phyloP scores from a whole-genome alignment of 768 basidiomycete species.

The Lactarius sp. region DNA sequence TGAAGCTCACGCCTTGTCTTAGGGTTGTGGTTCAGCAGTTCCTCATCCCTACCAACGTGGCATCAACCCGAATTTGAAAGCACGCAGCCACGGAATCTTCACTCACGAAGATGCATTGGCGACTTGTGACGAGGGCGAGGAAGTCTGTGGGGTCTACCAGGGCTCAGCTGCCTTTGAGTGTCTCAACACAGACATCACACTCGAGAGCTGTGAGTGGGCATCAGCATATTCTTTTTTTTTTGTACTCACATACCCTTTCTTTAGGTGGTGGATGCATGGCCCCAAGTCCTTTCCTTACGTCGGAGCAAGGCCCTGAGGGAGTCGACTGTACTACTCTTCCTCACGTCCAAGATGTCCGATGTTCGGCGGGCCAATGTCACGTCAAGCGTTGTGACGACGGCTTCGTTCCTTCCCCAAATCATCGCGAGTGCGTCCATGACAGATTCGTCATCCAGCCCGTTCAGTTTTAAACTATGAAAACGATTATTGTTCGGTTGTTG shows the following conservation, averaged over 20 bases:
- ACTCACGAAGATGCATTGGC: slow-evolving; percentile 33
- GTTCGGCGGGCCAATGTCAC: slow-evolving; percentile 16
- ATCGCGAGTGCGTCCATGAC: neutral
- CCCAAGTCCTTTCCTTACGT: slow-evolving; percentile 32
- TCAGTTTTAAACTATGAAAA: neutral
- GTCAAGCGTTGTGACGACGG: neutral
- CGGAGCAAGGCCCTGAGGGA: slow-evolving; percentile 1
- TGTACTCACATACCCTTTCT: neutral
- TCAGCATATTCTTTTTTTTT: neutral
- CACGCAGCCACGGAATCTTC: slow-evolving; percentile 24
- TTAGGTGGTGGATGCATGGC: slow-evolving; percentile 41
- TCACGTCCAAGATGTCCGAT: slow-evolving; percentile 17
- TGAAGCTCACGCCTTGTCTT: neutral
- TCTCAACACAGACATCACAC: slow-evolving; percentile 33
- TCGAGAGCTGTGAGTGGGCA: slow-evolving; percentile 39
- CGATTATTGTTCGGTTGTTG: neutral
- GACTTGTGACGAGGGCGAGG: slow-evolving; percentile 31
- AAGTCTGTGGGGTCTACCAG: slow-evolving; percentile 37
- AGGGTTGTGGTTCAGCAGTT: slow-evolving; percentile 41
- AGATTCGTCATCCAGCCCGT: neutral
- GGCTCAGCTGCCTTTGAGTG: slow-evolving; percentile 39
- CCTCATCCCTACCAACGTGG: slow-evolving; percentile 28
- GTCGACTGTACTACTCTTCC: slow-evolving; percentile 25
- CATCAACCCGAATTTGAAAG: slow-evolving; percentile 5
- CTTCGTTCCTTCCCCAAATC: slow-evolving; percentile 3